Conservation (phyloP, 140 eudicot species). For the Oenanthe javanica region DNA sequence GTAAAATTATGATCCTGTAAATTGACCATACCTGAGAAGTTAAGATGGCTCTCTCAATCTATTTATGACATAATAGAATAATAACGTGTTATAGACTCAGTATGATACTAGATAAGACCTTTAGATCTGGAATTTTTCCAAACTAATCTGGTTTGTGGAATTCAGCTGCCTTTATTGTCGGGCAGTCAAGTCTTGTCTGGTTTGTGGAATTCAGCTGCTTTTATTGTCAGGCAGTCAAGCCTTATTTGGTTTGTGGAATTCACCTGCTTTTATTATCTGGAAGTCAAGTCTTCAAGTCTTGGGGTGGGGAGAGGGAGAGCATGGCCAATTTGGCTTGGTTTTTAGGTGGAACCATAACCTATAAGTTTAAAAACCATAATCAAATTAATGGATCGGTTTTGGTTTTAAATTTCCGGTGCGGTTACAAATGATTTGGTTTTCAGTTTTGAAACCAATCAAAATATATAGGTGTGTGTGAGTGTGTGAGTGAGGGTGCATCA, state of each 20-base stretch:
- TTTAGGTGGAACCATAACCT: neutral
- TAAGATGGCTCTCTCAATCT: neutral
- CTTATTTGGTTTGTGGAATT: constrained; percentile 73
- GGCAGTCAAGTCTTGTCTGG: constrained; percentile 91
- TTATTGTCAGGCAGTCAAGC: constrained; percentile 98
- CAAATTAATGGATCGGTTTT: neutral
- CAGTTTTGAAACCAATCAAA: neutral
- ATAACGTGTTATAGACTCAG: neutral
- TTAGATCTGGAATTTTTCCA: constrained; percentile 33
- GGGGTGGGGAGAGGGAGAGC: neutral
- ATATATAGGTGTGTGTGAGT: no score
- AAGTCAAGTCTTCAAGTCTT: constrained; percentile 55
- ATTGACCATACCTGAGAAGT: neutral
- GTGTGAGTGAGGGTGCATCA: no score
- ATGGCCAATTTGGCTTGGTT: neutral
- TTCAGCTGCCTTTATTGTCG: constrained; percentile 97
- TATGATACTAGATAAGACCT: no score
- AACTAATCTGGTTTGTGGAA: constrained; percentile 67
- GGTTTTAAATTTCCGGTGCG: neutral
- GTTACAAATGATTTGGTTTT: neutral
- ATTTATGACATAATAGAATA: neutral
- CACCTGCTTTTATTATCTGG: constrained; percentile 96
- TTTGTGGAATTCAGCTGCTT: constrained; percentile 88
- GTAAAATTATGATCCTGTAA: neutral
- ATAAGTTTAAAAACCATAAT: neutral